Evolutionary conservation across 2,329 filamentous ascomycete species (phyloP), one percentile per base, ranked within the genome.

Genomic region (Fusarium transvaalense): DNA sequence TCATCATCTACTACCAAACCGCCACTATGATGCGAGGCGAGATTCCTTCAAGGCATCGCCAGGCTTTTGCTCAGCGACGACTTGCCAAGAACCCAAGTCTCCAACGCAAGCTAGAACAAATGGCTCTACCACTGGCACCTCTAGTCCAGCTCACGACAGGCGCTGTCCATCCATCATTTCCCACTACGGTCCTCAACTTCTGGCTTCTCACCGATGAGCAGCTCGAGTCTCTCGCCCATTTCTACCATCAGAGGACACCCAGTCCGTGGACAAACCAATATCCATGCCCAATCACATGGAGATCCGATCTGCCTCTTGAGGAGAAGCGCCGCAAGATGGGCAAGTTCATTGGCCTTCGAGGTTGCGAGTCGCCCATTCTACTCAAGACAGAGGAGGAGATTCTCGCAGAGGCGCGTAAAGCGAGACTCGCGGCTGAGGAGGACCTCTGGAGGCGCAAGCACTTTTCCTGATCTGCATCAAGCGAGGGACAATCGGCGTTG

Each of bases 261-360:
- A 81, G 81, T 61, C 75, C 76, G n/a, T 88, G 83, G 81, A 85
- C 85, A 4, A 69, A 76, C 50, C 82, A 86, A 63, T 94, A 94
- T 76, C 91, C 91, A 0, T 88, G 87, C 69, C 88, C 86, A n/a
- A 86, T 94, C 74, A 78, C 82, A 54, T 93, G 91, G 91, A 76
- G 78, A 3, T 77, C 78, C 7, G 79, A 83, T 62, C 77, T 88
- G 61, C 78, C 82, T 4, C 76, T 89, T 27, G 86, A 89, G 77
- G 85, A 94, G 75, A 94, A 94, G 83, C 84, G 91, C 65, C 82
- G 91, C 65, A 89, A 89, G 79, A 87, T 93, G 75, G 91, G 91
- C 45, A 83, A 86, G 70, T 94, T 94, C 70, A 92, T 93, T 75
- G 91, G 91, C 14, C 80, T 94, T 58, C 80, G 87, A 51, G 91